Conservation (phyloP, 495 filamentous ascomycete species). For the Thermochaetoides thermophila region DNA sequence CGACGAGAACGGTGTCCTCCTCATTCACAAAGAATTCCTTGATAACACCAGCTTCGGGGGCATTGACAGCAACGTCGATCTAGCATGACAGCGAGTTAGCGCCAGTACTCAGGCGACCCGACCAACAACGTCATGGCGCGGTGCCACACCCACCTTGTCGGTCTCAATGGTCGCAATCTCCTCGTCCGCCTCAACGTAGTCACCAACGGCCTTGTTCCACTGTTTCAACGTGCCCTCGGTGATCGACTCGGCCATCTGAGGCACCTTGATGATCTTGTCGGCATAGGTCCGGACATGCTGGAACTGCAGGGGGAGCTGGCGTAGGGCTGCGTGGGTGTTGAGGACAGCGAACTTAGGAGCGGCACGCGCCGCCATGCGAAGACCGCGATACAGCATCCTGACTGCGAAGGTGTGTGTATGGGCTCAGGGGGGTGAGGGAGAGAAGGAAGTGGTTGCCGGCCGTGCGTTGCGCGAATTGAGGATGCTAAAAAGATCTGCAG, state of each 20-base stretch:
- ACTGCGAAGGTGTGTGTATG: constrained; percentile 3
- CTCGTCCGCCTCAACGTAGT: constrained; percentile 90
- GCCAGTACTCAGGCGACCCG: too few species aligned
- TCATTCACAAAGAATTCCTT: constrained; percentile 87
- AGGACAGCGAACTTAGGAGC: constrained; percentile 19
- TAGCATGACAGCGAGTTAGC: constrained; percentile 21
- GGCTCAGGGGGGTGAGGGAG: too few species aligned
- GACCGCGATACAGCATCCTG: constrained; percentile 35
- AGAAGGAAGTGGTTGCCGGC: constrained; percentile 2
- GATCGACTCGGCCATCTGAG: constrained; percentile 97
- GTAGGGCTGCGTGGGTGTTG: constrained; percentile 22
- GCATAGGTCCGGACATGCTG: constrained; percentile 44
- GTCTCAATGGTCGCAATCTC: constrained; percentile 99
- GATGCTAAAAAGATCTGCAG: too few species aligned
- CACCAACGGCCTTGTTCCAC: constrained; percentile 87
- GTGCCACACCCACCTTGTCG: constrained; percentile 63
- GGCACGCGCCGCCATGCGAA: constrained; percentile 33
- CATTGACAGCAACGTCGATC: constrained; percentile 95
- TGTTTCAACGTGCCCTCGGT: constrained; percentile 95
- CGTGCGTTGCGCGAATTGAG: too few species aligned
- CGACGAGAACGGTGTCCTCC: constrained; percentile 90
- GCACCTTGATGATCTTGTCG: constrained; percentile 80
- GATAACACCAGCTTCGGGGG: constrained; percentile 78
- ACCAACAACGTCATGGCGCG: not conserved
- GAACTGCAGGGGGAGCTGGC: constrained; percentile 31